Percentiles rank a stretch among this genome's conserved stretches.
phyloP scores from a whole-genome alignment of 1,284 basidiomycete genomes.

The Puccinia brachypodii region DNA sequence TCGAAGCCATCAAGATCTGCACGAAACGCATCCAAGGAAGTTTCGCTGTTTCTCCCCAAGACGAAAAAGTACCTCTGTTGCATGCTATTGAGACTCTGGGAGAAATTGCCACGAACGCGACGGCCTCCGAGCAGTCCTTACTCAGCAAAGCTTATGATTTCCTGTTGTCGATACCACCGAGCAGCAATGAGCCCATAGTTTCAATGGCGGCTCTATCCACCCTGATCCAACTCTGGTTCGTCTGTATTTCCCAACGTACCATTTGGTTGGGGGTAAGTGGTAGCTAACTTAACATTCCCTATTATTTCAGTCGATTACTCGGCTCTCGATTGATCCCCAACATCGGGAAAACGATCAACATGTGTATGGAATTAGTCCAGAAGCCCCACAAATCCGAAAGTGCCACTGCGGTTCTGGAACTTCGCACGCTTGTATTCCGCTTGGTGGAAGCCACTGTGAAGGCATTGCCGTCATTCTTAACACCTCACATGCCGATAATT shows the following conservation, averaged over 20 bases:
- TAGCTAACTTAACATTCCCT: not conserved
- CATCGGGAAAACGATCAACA: slow-evolving; percentile 27
- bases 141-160: slow-evolving; percentile 39
- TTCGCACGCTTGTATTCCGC: slow-evolving; percentile 9
- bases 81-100: slow-evolving; percentile 38
- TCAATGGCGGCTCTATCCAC: slow-evolving; percentile 14
- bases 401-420: not conserved
- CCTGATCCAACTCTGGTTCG: slow-evolving; percentile 38
- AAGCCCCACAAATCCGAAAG: not conserved
- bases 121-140: slow-evolving; percentile 32
- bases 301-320: slow-evolving; percentile 6
- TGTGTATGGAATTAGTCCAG: slow-evolving; percentile 15
- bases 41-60: not conserved
- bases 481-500: slow-evolving; percentile 30
- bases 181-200: not conserved
- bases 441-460: slow-evolving; percentile 39
- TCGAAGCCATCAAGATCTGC: slow-evolving; percentile 29
- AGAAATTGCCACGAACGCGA: slow-evolving; percentile 22
- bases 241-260: not conserved
- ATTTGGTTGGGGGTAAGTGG: not conserved
- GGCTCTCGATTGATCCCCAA: slow-evolving; percentile 35
- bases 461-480: slow-evolving; percentile 22
- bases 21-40: slow-evolving; percentile 25
- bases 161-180: slow-evolving; percentile 11
- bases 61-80: not conserved